A percentile compares a stretch with the other conserved stretches of the same genome.
These are phyloP conservation scores for Streptanthus diversifolius DNA, from an alignment of 345 rosid genomes.

Conservation along the genomic window DNA sequence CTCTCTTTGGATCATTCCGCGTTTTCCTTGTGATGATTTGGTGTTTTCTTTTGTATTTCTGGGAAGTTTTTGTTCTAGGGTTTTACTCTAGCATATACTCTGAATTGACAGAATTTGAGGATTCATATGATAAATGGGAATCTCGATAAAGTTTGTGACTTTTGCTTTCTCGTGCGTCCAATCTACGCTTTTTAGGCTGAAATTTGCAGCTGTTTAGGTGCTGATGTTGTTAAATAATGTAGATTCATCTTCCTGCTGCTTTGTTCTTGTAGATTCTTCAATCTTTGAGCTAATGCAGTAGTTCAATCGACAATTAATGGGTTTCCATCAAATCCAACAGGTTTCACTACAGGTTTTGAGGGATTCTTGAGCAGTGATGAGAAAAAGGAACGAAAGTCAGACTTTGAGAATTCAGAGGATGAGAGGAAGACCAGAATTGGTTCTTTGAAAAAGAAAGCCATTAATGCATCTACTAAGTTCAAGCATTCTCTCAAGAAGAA, in stretches of 20 bases:
- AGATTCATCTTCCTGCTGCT: too few relatives aligned
- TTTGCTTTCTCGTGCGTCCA: background rate
- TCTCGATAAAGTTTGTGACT: background rate
- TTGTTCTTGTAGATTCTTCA: constrained; percentile 1
- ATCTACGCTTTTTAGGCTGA: background rate
- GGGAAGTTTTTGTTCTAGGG: constrained; percentile 24
- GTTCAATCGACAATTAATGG: background rate
- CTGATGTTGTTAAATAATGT: too few relatives aligned
- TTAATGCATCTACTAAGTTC: constrained; percentile 82
- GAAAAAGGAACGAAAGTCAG: constrained; percentile 88
- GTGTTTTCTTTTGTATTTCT: background rate
- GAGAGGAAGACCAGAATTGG: constrained; percentile 96
- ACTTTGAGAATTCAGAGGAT: constrained; percentile 97
- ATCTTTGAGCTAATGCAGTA: background rate
- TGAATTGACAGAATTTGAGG: background rate
- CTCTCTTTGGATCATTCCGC: background rate
- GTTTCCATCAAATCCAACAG: constrained; percentile 11
- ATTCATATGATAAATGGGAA: background rate
- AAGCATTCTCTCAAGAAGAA: constrained; percentile 90
- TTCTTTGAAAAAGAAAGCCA: constrained; percentile 83
- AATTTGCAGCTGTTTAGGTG: background rate
- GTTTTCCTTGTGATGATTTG: too few relatives aligned
- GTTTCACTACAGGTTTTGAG: constrained; percentile 70
- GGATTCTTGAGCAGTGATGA: constrained; percentile 84
- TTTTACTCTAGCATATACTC: constrained; percentile 19